Evolutionary conservation across 257 asterid genomes (phyloP), one percentile per base, ranked within the genome.

Genomic region (Scutellaria barbata): DNA sequence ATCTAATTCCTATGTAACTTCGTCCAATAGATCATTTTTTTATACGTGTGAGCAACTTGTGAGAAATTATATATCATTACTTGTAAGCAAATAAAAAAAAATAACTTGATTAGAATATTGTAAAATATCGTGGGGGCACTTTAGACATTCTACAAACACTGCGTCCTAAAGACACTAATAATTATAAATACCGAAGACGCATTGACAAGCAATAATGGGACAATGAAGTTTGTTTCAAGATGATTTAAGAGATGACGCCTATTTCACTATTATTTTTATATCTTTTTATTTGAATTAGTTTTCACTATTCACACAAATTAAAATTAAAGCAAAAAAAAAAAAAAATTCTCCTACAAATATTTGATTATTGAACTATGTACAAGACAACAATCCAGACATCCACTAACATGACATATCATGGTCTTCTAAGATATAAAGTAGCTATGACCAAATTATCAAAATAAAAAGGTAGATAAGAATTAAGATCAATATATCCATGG

Each of bases 201-300:
- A 42, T 22, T 55, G 56, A 61, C 65, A 10, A 53, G 46, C 72
- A 72, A 22, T 50, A 51, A 72, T 72, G 57, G 43, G 43, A 61
- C 22, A 58, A 16, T 40, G 71, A 58, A 68, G 50, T 66, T 74
- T 7, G 66, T 64, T 48, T 51, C 70, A 75, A 13, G 74, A 69
- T 74, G 74, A 74, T 67, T 58, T 59, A 66, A 67, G 79, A 50
- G 74, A 60, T 75, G 79, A 68, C 71, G 75, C 63, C 61, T 45
- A 11, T 66, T 7, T 58, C 30, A 5, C 68, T 46, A 61, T 57
- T 57, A 22, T 14, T 7, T 43, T 57, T 45, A 5, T 46, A 8
- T 10, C 30, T 55, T 69, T 50, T 0, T 17, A 18, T 14, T 16
- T 51, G 40, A 16, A 51, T 22, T 22, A 22, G 25, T 3, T 10